phyloP scores from a whole-genome alignment of 192 early-diverging fungal genomes.

The Rhizoclosmatium globosum region DNA sequence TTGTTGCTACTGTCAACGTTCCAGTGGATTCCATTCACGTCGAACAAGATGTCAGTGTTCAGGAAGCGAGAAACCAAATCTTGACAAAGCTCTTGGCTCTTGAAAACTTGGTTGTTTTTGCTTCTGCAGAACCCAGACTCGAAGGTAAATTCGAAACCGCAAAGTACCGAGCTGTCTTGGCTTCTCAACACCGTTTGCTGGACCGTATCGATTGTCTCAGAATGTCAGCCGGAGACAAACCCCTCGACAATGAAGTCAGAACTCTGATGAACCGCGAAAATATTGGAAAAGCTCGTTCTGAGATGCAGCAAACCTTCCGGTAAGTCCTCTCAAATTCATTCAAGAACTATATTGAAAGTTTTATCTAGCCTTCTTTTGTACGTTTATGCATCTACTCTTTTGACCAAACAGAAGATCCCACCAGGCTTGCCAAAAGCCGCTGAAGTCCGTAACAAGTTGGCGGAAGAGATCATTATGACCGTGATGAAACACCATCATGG shows the following conservation, averaged over 20 bases:
- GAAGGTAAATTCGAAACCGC: conserved; percentile 7
- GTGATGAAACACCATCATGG: neutral
- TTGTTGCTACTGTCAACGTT: conserved; percentile 14
- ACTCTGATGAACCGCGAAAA: neutral
- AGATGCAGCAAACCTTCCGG: conserved; percentile 26
- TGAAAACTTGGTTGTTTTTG: conserved; percentile 33
- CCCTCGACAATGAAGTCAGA: conserved; percentile 1
- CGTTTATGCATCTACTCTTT: neutral
- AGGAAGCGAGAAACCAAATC: conserved; percentile 25
- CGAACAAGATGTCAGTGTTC: conserved; percentile 17
- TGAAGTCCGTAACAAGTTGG: neutral
- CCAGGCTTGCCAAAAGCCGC: conserved; percentile 11
- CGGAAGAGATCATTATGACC: neutral
- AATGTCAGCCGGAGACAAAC: conserved; percentile 6
- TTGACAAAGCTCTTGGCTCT: conserved; percentile 13
- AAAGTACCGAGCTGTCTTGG: conserved; percentile 30
- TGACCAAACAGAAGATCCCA: conserved; percentile 8
- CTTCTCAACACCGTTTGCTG: neutral
- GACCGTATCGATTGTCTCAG: conserved; percentile 27
- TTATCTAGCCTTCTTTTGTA: conserved; percentile 1
- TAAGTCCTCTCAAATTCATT: neutral
- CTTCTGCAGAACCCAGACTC: conserved; percentile 36
- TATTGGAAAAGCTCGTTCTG: conserved; percentile 2
- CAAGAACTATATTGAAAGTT: neutral
- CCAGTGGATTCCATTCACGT: neutral